Conservation (phyloP, 2,329 filamentous ascomycete species). For the Ophiosphaerella korrae region DNA sequence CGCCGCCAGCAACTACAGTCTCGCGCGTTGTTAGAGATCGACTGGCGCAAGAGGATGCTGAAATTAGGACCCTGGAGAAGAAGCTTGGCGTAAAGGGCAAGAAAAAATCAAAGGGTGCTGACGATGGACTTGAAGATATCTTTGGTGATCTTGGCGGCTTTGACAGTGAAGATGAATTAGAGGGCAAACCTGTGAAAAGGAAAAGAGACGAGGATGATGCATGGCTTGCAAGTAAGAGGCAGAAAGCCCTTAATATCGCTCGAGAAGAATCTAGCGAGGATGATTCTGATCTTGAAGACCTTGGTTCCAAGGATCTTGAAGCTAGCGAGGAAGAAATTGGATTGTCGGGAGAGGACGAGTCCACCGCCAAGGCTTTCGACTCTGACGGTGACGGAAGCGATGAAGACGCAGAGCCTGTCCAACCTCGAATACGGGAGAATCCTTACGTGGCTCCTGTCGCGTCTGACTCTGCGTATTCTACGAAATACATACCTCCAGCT, state of each 20-base stretch:
- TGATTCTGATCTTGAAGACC: slow-evolving; percentile 30
- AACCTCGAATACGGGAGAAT: slow-evolving; percentile 69
- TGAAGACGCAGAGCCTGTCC: slow-evolving; percentile 37
- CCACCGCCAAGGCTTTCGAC: slow-evolving; percentile 18
- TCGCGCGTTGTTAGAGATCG: slow-evolving; percentile 58
- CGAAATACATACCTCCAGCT: slow-evolving; percentile 90
- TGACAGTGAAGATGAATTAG: slow-evolving; percentile 54
- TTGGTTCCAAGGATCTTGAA: slow-evolving; percentile 9
- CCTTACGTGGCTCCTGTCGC: slow-evolving; percentile 79
- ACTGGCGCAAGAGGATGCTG: slow-evolving; percentile 80
- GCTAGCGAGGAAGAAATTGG: slow-evolving; percentile 36
- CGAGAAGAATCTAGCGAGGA: slow-evolving; percentile 22
- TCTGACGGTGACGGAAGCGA: slow-evolving; percentile 21
- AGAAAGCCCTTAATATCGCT: slow-evolving; percentile 51
- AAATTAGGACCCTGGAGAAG: slow-evolving; percentile 86
- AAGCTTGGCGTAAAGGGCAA: slow-evolving; percentile 82
- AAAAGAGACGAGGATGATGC: slow-evolving; percentile 64
- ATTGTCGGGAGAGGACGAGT: slow-evolving; percentile 27
- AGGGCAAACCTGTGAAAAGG: slow-evolving; percentile 57
- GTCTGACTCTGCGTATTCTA: slow-evolving; percentile 48
- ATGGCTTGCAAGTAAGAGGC: slow-evolving; percentile 64
- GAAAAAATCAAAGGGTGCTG: slow-evolving; percentile 71
- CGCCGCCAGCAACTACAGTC: slow-evolving; percentile 30
- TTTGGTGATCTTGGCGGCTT: slow-evolving; percentile 66
- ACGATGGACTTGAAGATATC: slow-evolving; percentile 82